Base-by-base conservation (phyloP, 2,329 filamentous ascomycete species). In the Lasiodiplodia theobromae region DNA sequence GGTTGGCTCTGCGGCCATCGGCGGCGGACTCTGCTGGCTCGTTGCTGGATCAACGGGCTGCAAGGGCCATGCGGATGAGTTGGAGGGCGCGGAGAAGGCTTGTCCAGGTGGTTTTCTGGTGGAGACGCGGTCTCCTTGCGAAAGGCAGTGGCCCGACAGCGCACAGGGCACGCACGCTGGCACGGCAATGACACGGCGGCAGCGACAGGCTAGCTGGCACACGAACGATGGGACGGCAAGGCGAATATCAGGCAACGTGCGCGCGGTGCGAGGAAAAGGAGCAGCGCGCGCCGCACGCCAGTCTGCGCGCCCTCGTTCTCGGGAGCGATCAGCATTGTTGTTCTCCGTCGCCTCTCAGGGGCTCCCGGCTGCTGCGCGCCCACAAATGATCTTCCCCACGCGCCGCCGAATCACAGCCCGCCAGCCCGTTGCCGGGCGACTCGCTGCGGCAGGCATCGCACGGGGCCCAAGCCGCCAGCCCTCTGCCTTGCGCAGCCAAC, bases 31-130 rank as follows among this genome's bases (percentile, higher is more conserved):
- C 37, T 53, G 37, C 51, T 40, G 25, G 62, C 25, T 10, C 18
- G 38, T 66, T 21, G 63, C 63, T 57, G 49, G 63, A 66, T 66
- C 51, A 66, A 53, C 52, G 51, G 38, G 63, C 52, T 57, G 63
- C 63, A 66, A 47, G 63, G 63, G 38, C 63, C 63, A 66, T 47
- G 14, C 18, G 51, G 18, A 25, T 52, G 18, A 38, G 57, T 49
- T 56, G 40, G 44, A 40, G 34, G 37, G 14, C 14, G 57, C 57
- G 54, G 54, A 63, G 58, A 40, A 63, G 23, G 40, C 12, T 51
- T 25, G 58, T 44, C 25, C 23, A 44, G 38, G 44, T 51, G 58
- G 44, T 53, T 44, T 54, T 52, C 34, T 64, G 51, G 34, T 54
- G 52, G 63, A 53, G 63, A 56, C 63, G 63, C 34, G 14, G 34